These are phyloP conservation scores for Dillenia turbinata DNA, from an alignment of 164 flowering plant genomes.

Conservation along the genomic window DNA sequence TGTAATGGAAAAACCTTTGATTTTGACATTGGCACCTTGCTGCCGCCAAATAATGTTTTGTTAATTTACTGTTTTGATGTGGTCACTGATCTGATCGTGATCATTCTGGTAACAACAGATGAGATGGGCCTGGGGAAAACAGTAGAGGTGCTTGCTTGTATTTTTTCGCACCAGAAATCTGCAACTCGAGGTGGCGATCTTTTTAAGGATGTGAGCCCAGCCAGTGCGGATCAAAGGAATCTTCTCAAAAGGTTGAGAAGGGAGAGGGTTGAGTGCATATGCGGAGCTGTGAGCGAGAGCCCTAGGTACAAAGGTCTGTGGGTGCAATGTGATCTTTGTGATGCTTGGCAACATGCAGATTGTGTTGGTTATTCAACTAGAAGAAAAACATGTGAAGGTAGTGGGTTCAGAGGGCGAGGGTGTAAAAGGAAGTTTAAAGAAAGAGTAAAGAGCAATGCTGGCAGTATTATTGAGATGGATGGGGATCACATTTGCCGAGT, in stretches of 20 bases:
- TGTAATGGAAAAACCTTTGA: too few species aligned
- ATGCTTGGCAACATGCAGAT: constrained; percentile 99
- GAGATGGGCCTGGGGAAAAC: constrained; percentile 99
- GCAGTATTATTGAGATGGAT: constrained; percentile 40
- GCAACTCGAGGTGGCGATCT: constrained; percentile 26
- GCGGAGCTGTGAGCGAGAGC: constrained; percentile 86
- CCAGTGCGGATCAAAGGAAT: constrained; percentile 20
- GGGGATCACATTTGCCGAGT: constrained; percentile 56
- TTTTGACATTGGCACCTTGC: too few species aligned
- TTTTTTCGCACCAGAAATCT: constrained; percentile 60
- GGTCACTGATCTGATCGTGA: constrained; percentile 1
- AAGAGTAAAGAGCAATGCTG: constrained; percentile 22
- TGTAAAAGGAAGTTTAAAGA: constrained; percentile 8
- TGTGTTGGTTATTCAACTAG: constrained; percentile 81
- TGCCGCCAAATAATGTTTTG: too few species aligned
- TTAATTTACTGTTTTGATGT: constrained; percentile 4
- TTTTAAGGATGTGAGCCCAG: constrained; percentile 15
- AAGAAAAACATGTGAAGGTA: constrained; percentile 24
- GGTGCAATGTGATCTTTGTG: constrained; percentile 98
- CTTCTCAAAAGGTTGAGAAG: constrained; percentile 58
- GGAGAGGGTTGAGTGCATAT: constrained; percentile 88
- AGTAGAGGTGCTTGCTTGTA: constrained; percentile 89
- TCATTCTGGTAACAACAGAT: constrained; percentile 45
- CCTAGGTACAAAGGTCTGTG: constrained; percentile 73
- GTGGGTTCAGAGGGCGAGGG: constrained; percentile 12